phyloP scores from a whole-genome alignment of 805 yeast species.

The Tetrapisispora fleetii region DNA sequence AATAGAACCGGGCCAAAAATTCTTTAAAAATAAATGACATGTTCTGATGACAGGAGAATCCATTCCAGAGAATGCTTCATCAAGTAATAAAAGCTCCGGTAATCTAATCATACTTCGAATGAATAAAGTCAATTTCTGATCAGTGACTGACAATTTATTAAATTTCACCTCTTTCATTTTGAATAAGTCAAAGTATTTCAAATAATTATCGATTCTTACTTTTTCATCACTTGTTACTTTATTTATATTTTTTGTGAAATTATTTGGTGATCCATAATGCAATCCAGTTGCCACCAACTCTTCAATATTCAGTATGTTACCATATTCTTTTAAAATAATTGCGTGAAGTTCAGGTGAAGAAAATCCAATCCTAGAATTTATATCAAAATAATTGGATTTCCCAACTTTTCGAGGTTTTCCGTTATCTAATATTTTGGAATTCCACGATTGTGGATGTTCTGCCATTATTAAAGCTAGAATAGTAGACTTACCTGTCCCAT shows the following conservation, averaged over 20 bases:
- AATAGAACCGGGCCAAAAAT: conserved; percentile 57
- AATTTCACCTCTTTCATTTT: conserved; percentile 35
- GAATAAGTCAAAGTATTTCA: conserved; percentile 38
- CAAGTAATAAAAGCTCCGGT: conserved; percentile 73
- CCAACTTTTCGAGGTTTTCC: conserved; percentile 61
- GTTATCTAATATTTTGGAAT: conserved; percentile 56
- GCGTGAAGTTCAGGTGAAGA: conserved; percentile 91
- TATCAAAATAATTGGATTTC: conserved; percentile 60
- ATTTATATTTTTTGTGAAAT: conserved; percentile 40
- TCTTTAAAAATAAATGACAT: conserved; percentile 40
- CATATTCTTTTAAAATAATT: conserved; percentile 47
- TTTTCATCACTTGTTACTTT: conserved; percentile 31
- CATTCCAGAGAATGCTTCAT: conserved; percentile 92
- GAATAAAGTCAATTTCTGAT: conserved; percentile 71
- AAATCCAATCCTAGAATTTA: conserved; percentile 72
- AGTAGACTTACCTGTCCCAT: conserved; percentile 93
- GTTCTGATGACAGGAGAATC: conserved; percentile 50
- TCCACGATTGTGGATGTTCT: conserved; percentile 97
- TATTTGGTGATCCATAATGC: conserved; percentile 44
- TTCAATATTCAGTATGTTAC: conserved; percentile 36
- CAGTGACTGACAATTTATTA: conserved; percentile 48
- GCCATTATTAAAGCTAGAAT: conserved; percentile 74
- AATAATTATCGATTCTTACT: conserved; percentile 35
- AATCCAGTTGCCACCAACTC: conserved; percentile 67
- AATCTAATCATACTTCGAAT: conserved; percentile 67